These are phyloP conservation scores for Lodderomyces metapsilosis DNA, from an alignment of 1,139 yeast genomes.

Conservation along the genomic window DNA sequence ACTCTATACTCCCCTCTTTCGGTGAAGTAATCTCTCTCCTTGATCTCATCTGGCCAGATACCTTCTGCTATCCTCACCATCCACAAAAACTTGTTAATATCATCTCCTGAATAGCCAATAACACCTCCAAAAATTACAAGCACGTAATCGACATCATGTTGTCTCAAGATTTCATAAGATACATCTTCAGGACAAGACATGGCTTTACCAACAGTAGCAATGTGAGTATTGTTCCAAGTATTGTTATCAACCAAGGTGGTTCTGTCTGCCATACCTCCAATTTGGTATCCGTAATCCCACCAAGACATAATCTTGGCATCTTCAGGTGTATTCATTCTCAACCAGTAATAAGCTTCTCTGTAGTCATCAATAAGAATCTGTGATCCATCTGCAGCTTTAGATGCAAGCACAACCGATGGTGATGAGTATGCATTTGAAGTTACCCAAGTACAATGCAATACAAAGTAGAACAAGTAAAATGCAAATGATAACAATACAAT, in stretches of 20 bases:
- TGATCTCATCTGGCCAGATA: slow-evolving; percentile 97
- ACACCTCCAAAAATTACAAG: slow-evolving; percentile 93
- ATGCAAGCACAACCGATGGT: slow-evolving; percentile 94
- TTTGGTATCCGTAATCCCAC: slow-evolving; percentile 99
- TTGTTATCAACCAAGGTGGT: slow-evolving; percentile 98
- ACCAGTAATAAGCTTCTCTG: slow-evolving; percentile 99
- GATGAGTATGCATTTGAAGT: slow-evolving; percentile 95
- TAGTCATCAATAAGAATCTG: slow-evolving; percentile 88
- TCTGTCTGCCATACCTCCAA: slow-evolving; percentile 99
- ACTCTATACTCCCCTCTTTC: slow-evolving; percentile 84
- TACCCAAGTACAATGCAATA: slow-evolving; percentile 96
- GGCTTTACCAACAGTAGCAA: slow-evolving; percentile 99
- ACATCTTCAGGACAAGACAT: slow-evolving; percentile 89
- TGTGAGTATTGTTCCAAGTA: slow-evolving; percentile 99
- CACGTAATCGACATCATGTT: slow-evolving; percentile 94
- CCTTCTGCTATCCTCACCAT: slow-evolving; percentile 99
- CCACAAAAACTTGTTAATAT: slow-evolving; percentile 95
- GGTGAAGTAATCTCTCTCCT: slow-evolving; percentile 82
- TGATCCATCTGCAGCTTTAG: slow-evolving; percentile 81
- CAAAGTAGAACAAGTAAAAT: slow-evolving; percentile 78
- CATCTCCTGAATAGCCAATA: slow-evolving; percentile 94
- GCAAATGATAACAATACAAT: slow-evolving; percentile 69
- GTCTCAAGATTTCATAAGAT: slow-evolving; percentile 81
- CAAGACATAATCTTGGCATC: slow-evolving; percentile 97
- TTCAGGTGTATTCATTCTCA: slow-evolving; percentile 95